Percentiles rank a stretch among this genome's conserved stretches.
phyloP scores from a whole-genome alignment of 139 green algal species.

The Coelastrella sp. region DNA sequence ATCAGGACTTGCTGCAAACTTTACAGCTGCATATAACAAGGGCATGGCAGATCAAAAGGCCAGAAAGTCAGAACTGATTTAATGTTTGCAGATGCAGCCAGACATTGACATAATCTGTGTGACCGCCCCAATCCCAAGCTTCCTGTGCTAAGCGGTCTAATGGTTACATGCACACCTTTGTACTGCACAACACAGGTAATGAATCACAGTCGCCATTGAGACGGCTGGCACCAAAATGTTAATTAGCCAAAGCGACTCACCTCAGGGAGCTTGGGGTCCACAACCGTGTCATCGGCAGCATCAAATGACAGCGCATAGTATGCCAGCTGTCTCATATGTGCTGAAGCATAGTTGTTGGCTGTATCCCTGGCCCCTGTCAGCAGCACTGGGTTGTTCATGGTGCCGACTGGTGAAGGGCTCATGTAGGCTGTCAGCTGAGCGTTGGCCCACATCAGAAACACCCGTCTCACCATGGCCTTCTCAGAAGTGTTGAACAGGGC shows the following conservation, averaged over 20 bases:
- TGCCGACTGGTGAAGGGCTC: not conserved
- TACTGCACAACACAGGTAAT: no score
- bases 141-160: no score
- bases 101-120: no score
- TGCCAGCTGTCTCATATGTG: slow-evolving; percentile 11
- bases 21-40: no score
- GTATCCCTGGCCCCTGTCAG: not conserved
- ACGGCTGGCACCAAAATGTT: no score
- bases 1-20: no score
- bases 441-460: slow-evolving; percentile 11
- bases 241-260: not conserved
- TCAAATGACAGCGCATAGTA: slow-evolving; percentile 39
- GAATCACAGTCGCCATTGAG: no score
- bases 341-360: slow-evolving; percentile 30
- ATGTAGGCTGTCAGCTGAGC: slow-evolving; percentile 20
- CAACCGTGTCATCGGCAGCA: slow-evolving; percentile 4
- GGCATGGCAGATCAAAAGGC: no score
- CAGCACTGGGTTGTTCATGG: slow-evolving; percentile 11
- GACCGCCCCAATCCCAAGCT: no score
- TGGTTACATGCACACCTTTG: no score
- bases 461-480: not conserved
- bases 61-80: no score
- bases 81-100: no score
- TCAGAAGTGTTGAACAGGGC: not conserved
- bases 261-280: slow-evolving; percentile 11